phyloP scores from a whole-genome alignment of 352 stramenopile genomes.

The Saprolegnia diclina region DNA sequence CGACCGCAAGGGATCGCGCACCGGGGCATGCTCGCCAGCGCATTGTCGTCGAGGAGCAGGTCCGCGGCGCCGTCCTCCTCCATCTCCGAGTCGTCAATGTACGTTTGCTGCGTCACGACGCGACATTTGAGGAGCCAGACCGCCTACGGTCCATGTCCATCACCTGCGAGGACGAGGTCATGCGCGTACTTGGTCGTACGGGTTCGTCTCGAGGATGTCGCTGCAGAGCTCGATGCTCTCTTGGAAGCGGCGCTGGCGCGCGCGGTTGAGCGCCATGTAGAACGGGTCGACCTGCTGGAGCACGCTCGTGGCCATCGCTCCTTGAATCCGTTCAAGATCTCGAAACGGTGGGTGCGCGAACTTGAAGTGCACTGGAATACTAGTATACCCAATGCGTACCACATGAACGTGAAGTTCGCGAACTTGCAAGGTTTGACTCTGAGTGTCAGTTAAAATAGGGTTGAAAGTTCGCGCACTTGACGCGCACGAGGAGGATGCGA shows the following conservation, averaged over 20 bases:
- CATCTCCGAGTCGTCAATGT: slow-evolving; percentile 90
- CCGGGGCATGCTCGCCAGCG: slow-evolving; percentile 78
- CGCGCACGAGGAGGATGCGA: no score
- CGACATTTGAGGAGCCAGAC: slow-evolving; percentile 89
- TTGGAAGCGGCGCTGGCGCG: slow-evolving; percentile 65
- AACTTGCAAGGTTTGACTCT: no score
- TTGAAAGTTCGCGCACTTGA: no score
- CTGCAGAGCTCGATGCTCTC: slow-evolving; percentile 82
- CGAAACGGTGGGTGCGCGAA: no score
- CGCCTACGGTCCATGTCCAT: slow-evolving; percentile 36
- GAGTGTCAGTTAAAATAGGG: no score
- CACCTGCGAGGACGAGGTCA: neutral
- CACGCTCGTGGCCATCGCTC: slow-evolving; percentile 7
- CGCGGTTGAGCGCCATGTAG: slow-evolving; percentile 77
- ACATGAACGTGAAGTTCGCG: no score
- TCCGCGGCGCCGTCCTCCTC: slow-evolving; percentile 88
- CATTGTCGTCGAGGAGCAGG: slow-evolving; percentile 90
- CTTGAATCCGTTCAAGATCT: no score
- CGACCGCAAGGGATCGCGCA: neutral
- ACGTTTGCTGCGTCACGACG: slow-evolving; percentile 83
- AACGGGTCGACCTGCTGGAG: slow-evolving; percentile 70
- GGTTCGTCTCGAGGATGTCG: slow-evolving; percentile 76
- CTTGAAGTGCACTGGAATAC: no score
- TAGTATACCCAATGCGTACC: no score
- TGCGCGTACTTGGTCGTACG: slow-evolving; percentile 68